Base-by-base conservation (phyloP, 305 asterid species). In the Withania somnifera region DNA sequence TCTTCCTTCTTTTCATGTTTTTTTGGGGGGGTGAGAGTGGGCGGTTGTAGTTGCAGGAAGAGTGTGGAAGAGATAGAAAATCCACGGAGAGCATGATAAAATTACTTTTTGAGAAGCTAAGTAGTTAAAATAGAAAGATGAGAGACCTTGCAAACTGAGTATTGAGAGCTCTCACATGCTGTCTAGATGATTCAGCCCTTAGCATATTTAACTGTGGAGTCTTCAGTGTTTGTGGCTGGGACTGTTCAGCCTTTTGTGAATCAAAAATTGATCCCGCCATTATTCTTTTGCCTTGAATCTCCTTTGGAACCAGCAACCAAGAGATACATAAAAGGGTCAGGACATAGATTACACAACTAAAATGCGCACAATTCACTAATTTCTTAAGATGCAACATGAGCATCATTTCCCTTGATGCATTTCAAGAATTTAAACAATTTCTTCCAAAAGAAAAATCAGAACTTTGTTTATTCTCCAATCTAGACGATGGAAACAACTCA, bases 81-180 rank as follows among this genome's bases (percentile, higher is more conserved):
- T 45, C 60, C 79, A 45, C 24, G 47, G 9, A 45, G 58, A 26
- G 79, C 24, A 47, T 24, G 79, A 0, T 10, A 47, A 50, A 66
- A 26, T 24, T 45, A 15, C 60, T 47, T 24, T 17, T 47, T 47
- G 9, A 26, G 79, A 24, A 45, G 38, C 17, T 8, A 60, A 66
- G 61, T 66, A 22, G n/a, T 58, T 86, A 71, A 78, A 75, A 50
- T 6, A 79, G 78, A 60, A 79, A 51, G 75, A 61, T 36, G 61
- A 69, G 50, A 36, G 78, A 96, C 98, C 98, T 94, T 81, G 98
- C 98, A 77, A 94, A 96, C 82, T 96, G 98, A 58, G 90, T 89
- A 88, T 96, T 94, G 86, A 94, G 98, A 87, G 98, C 99, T 92
- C 93, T 93, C 86, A 93, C 98, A 82, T 96, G 97, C 91, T 89